Evolutionary conservation across 2,329 filamentous ascomycete genomes (phyloP).

Genomic region (Cladophialophora exuberans): DNA sequence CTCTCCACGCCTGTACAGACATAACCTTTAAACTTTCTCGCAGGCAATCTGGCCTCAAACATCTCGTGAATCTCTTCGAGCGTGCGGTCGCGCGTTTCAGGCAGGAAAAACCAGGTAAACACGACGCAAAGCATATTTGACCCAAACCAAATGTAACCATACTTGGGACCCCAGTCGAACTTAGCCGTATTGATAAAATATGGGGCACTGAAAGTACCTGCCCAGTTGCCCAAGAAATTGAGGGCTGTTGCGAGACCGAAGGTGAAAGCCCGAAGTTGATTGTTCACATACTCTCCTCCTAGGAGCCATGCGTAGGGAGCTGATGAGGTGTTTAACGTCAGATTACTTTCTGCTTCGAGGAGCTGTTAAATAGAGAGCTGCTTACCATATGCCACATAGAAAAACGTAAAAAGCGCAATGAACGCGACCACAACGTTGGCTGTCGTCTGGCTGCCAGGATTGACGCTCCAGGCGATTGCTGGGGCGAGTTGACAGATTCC

Average conservation of each 20-base stretch:
- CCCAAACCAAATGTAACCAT: slow-evolving; percentile 47
- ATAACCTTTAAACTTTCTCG: slow-evolving; percentile 43
- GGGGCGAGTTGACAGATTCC: slow-evolving; percentile 22
- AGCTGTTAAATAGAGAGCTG: not conserved
- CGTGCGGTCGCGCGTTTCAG: slow-evolving; percentile 58
- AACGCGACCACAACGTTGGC: slow-evolving; percentile 24
- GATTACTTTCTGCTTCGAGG: not conserved
- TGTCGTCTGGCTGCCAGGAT: slow-evolving; percentile 13
- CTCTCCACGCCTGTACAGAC: slow-evolving; percentile 38
- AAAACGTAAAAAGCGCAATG: slow-evolving; percentile 24
- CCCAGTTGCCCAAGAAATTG: slow-evolving; percentile 47
- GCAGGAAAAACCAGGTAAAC: slow-evolving; percentile 44
- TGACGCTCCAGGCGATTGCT: slow-evolving; percentile 22
- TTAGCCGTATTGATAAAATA: slow-evolving; percentile 50
- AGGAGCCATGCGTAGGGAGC: slow-evolving; percentile 42
- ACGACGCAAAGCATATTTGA: slow-evolving; percentile 41
- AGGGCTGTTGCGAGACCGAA: slow-evolving; percentile 45
- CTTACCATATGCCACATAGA: slow-evolving; percentile 25
- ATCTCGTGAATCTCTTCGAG: slow-evolving; percentile 29
- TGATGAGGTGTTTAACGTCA: too few relatives aligned
- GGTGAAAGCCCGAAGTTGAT: slow-evolving; percentile 45
- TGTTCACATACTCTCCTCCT: slow-evolving; percentile 46
- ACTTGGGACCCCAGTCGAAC: slow-evolving; percentile 41
- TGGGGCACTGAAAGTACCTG: slow-evolving; percentile 45
- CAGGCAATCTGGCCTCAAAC: slow-evolving; percentile 44